A percentile compares a stretch with the other conserved stretches of the same genome.
Conservation (phyloP, 2,329 filamentous ascomycete genomes). For the Claviceps spartinae region DNA sequence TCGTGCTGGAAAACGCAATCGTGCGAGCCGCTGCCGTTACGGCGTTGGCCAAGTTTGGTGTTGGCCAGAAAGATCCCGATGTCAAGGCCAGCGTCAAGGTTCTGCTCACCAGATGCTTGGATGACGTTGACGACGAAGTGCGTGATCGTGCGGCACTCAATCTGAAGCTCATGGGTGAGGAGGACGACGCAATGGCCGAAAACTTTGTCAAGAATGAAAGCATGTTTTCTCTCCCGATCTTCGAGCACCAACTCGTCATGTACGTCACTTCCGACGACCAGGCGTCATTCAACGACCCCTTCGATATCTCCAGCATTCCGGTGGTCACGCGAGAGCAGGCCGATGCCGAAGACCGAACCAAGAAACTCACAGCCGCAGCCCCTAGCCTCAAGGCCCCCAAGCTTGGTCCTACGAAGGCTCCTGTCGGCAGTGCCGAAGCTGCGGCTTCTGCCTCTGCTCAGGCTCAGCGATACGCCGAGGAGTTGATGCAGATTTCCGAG, state of each 20-base stretch:
- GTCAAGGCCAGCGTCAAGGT: slow-evolving; percentile 94
- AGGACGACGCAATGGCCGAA: slow-evolving; percentile 75
- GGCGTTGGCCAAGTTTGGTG: slow-evolving; percentile 90
- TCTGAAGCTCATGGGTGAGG: slow-evolving; percentile 79
- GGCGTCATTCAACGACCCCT: slow-evolving; percentile 68
- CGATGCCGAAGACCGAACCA: slow-evolving; percentile 87
- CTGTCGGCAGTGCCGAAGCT: slow-evolving; percentile 56
- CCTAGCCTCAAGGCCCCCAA: slow-evolving; percentile 91
- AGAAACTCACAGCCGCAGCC: slow-evolving; percentile 88
- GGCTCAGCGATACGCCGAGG: slow-evolving; percentile 78
- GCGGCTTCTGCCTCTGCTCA: slow-evolving; percentile 64
- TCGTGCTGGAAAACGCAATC: slow-evolving; percentile 92
- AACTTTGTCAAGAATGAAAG: slow-evolving; percentile 92
- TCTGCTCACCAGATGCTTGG: slow-evolving; percentile 80
- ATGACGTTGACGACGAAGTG: slow-evolving; percentile 96
- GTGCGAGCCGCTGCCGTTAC: slow-evolving; percentile 92
- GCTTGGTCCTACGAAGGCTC: slow-evolving; percentile 59
- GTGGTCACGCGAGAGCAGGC: slow-evolving; percentile 93
- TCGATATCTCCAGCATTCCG: slow-evolving; percentile 83
- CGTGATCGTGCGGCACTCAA: slow-evolving; percentile 90
- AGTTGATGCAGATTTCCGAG: slow-evolving; percentile 79
- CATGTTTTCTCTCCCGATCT: slow-evolving; percentile 87
- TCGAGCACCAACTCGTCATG: slow-evolving; percentile 94
- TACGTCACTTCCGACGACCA: slow-evolving; percentile 92
- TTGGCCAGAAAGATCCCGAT: slow-evolving; percentile 89